A percentile compares a stretch with the other conserved stretches of the same genome.
Evolutionary conservation across 2,329 filamentous ascomycete genomes (phyloP).

Genomic region (Sordariomycetes sp.): DNA sequence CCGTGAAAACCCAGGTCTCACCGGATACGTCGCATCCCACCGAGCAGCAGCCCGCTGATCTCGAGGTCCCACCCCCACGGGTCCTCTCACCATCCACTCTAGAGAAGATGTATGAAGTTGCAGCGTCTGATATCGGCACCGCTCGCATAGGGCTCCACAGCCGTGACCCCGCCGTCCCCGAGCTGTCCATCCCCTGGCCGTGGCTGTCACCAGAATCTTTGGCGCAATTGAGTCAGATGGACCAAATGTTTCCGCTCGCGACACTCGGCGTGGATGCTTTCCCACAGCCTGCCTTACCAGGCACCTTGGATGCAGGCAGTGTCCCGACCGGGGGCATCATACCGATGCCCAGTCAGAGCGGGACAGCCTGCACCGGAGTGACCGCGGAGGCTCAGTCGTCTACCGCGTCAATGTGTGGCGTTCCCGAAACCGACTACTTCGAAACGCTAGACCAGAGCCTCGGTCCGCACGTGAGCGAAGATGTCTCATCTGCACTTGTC

Average conservation of each 20-base stretch:
- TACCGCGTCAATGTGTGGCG: neutral
- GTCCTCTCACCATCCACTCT: neutral
- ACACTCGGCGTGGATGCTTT: neutral
- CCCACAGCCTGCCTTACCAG: neutral
- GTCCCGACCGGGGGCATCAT: neutral
- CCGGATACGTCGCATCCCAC: neutral
- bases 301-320: neutral
- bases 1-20: neutral
- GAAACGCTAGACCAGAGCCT: neutral
- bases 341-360: neutral
- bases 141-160: neutral
- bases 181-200: neutral
- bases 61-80: neutral
- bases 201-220: conserved; percentile 2
- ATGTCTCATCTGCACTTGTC: neutral
- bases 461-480: neutral
- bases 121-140: neutral
- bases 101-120: neutral
- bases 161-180: neutral
- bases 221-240: neutral
- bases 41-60: neutral
- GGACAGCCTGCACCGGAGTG: neutral
- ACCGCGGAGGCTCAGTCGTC: neutral
- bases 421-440: neutral
- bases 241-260: neutral